These are phyloP conservation scores for Claviceps fusiformis DNA, from an alignment of 2,329 filamentous ascomycete species.

Conservation along the genomic window DNA sequence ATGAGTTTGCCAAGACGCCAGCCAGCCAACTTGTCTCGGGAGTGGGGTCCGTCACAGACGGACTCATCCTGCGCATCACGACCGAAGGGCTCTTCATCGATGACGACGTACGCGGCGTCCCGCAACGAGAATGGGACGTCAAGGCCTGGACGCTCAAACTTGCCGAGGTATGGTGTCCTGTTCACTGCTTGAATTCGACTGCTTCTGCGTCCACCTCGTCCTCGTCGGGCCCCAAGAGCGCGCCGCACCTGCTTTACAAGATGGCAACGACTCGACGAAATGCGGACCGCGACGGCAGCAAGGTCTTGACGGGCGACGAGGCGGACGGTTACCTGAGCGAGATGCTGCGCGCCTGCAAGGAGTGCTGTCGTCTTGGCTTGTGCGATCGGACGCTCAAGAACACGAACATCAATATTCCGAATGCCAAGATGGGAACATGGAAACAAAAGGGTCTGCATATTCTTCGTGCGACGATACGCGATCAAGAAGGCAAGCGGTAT, in stretches of 20 bases:
- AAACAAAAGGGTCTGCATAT: conserved; percentile 45
- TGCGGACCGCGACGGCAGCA: conserved; percentile 33
- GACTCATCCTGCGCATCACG: conserved; percentile 79
- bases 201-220: conserved; percentile 22
- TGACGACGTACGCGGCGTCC: conserved; percentile 78
- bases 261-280: conserved; percentile 33
- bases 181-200: conserved; percentile 39
- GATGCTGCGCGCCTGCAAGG: conserved; percentile 51
- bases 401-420: conserved; percentile 26
- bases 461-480: conserved; percentile 48
- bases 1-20: conserved; percentile 75
- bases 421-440: conserved; percentile 38
- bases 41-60: conserved; percentile 77
- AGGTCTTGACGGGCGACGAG: conserved; percentile 46
- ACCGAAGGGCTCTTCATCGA: conserved; percentile 95
- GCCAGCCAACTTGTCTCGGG: conserved; percentile 80
- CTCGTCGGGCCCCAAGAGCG: conserved; percentile 23
- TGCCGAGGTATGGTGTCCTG: conserved; percentile 75
- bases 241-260: conserved; percentile 33
- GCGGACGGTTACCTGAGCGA: conserved; percentile 51
- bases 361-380: conserved; percentile 43
- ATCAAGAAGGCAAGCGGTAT: conserved; percentile 53
- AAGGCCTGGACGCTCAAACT: conserved; percentile 95
- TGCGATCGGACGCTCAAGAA: conserved; percentile 30
- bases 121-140: conserved; percentile 97